Percentiles rank a stretch among this genome's conserved stretches.
phyloP scores from a whole-genome alignment of 352 stramenopile genomes.

The Phytophthora brassicae region DNA sequence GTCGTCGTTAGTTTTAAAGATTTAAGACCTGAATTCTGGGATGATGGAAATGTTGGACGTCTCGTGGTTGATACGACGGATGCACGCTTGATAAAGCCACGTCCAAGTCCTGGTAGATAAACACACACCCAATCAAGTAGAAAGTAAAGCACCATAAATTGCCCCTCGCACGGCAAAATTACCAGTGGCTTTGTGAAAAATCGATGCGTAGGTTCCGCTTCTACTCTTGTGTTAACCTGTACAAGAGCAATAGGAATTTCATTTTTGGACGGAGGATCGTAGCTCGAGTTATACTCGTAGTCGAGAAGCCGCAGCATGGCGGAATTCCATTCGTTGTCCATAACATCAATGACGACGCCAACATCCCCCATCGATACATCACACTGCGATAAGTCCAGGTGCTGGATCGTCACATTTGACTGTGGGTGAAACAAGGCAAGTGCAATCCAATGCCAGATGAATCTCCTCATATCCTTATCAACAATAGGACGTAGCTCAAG shows the following conservation, averaged over 20 bases:
- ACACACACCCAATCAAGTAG: conserved; percentile 24
- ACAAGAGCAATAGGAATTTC: conserved; percentile 4
- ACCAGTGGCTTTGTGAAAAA: conserved; percentile 19
- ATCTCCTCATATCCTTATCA: neutral
- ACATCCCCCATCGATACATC: conserved; percentile 19
- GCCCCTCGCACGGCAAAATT: conserved; percentile 1
- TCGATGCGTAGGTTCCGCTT: conserved; percentile 14
- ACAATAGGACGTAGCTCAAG: conserved; percentile 9
- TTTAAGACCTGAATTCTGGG: neutral
- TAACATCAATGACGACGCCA: neutral
- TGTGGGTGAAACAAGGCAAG: conserved; percentile 24
- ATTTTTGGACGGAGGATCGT: neutral
- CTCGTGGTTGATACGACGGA: conserved; percentile 11
- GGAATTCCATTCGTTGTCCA: conserved; percentile 15
- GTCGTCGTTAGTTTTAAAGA: conserved; percentile 19
- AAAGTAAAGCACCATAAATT: conserved; percentile 12
- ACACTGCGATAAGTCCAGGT: conserved; percentile 19
- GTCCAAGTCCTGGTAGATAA: conserved; percentile 20
- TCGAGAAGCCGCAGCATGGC: conserved; percentile 8
- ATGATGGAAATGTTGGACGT: neutral
- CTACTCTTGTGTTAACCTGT: conserved; percentile 17
- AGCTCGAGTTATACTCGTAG: neutral
- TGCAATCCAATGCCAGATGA: conserved; percentile 26
- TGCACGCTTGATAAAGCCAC: conserved; percentile 18
- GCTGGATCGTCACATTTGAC: conserved; percentile 5